Conservation (phyloP, 371 early-diverging fungal species). For the Mucor plumbeus region DNA sequence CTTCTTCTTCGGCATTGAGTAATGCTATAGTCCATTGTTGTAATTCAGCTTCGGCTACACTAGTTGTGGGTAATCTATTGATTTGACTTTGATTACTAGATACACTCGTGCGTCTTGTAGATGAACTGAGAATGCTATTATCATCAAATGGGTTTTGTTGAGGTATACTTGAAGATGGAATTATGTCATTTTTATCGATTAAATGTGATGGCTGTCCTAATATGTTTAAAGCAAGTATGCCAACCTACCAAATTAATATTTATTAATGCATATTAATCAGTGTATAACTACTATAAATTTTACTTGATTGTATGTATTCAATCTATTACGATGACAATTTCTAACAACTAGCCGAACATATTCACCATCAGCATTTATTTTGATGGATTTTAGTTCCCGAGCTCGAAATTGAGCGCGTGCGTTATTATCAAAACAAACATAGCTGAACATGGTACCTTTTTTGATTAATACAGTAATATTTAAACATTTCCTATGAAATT, state of each 20-base stretch:
- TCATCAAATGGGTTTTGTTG: constrained; percentile 38
- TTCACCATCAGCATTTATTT: constrained; percentile 74
- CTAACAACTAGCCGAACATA: constrained; percentile 73
- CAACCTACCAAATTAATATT: constrained; percentile 44
- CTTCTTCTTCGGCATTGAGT: constrained; percentile 43
- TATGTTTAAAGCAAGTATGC: constrained; percentile 63
- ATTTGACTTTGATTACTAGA: constrained; percentile 45
- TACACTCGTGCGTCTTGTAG: constrained; percentile 51
- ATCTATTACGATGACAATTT: constrained; percentile 71
- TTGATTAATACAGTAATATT: not conserved
- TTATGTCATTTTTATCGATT: constrained; percentile 12
- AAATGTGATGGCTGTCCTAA: constrained; percentile 48
- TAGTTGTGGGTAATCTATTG: constrained; percentile 31
- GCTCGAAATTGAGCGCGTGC: constrained; percentile 50
- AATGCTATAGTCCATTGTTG: constrained; percentile 48
- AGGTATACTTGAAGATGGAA: constrained; percentile 4
- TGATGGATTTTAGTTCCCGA: constrained; percentile 79
- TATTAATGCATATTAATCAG: too few relatives aligned
- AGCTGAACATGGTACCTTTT: constrained; percentile 23
- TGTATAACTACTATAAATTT: not conserved
- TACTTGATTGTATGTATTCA: constrained; percentile 83
- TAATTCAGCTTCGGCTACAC: constrained; percentile 43
- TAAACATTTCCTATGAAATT: not conserved
- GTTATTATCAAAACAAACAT: constrained; percentile 54
- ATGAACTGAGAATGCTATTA: constrained; percentile 46